Percentiles rank a stretch among this genome's conserved stretches.
Evolutionary conservation across 169 alveolate genomes (phyloP).

Genomic region (Cryptosporidium sp.): DNA sequence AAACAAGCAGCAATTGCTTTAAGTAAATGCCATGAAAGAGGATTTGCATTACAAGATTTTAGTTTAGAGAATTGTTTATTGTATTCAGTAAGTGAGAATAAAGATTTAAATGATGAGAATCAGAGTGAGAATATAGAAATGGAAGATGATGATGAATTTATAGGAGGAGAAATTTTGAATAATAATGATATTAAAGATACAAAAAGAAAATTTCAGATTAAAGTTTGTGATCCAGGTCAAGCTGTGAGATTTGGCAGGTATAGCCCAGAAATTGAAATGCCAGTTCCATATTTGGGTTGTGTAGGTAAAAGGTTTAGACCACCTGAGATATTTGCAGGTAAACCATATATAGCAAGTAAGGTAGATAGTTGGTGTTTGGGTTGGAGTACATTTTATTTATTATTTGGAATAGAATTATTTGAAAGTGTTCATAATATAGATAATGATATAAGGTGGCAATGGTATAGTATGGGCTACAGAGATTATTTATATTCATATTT

Average conservation of each 20-base stretch:
- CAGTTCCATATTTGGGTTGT: conserved; percentile 71
- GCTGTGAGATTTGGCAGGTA: conserved; percentile 57
- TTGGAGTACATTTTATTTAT: conserved; percentile 77
- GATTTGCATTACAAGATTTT: conserved; percentile 79
- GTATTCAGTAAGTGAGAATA: conserved; percentile 21
- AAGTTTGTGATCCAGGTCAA: conserved; percentile 80
- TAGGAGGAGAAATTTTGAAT: neutral
- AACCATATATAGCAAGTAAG: conserved; percentile 76
- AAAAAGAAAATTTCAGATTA: conserved; percentile 23
- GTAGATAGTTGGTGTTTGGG: conserved; percentile 81
- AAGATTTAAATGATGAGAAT: neutral
- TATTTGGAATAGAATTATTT: conserved; percentile 57
- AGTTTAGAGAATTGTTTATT: conserved; percentile 78
- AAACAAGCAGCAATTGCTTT: conserved; percentile 68
- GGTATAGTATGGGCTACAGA: conserved; percentile 68
- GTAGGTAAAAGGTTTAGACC: conserved; percentile 78
- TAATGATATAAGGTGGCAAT: conserved; percentile 65
- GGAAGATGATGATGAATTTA: neutral
- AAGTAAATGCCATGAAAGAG: conserved; percentile 60
- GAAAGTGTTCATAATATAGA: conserved; percentile 63
- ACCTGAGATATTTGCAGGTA: conserved; percentile 71
- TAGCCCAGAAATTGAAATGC: conserved; percentile 14
- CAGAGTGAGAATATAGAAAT: neutral
- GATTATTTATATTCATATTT: conserved; percentile 61
- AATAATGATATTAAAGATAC: neutral